These are phyloP conservation scores for Fraxinus baroniana DNA, from an alignment of 305 asterid genomes.

Conservation along the genomic window DNA sequence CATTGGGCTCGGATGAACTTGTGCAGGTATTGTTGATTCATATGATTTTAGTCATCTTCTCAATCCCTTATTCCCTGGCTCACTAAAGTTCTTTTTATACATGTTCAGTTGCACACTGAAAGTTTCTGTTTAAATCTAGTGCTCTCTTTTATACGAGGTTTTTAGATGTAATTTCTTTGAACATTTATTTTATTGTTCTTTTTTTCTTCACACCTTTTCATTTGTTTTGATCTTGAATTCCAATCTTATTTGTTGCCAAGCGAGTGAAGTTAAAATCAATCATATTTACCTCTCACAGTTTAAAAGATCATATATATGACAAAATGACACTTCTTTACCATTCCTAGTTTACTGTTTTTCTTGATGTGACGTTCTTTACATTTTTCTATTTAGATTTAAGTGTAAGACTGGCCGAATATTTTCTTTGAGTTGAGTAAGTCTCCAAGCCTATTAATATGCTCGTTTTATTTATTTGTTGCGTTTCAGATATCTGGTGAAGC, in stretches of 20 bases:
- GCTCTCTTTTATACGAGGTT: background rate
- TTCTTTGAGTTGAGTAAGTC: background rate
- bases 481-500: slow-evolving; percentile 80
- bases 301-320: background rate
- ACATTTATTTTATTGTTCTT: background rate
- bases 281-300: background rate
- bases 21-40: slow-evolving; percentile 58
- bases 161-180: background rate
- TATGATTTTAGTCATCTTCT: background rate
- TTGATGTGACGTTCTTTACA: background rate
- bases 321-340: background rate
- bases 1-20: slow-evolving; percentile 82
- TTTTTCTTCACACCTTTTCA: background rate
- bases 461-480: background rate
- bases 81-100: background rate
- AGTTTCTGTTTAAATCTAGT: background rate
- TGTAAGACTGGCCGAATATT: background rate
- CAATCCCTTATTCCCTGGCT: background rate
- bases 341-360: background rate
- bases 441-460: background rate
- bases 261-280: too few relatives aligned
- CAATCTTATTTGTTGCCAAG: background rate
- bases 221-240: background rate
- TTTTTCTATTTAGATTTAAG: background rate
- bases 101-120: background rate